These are phyloP conservation scores for Ophiostoma angusticollis DNA, from an alignment of 2,329 filamentous ascomycete genomes.

Conservation along the genomic window DNA sequence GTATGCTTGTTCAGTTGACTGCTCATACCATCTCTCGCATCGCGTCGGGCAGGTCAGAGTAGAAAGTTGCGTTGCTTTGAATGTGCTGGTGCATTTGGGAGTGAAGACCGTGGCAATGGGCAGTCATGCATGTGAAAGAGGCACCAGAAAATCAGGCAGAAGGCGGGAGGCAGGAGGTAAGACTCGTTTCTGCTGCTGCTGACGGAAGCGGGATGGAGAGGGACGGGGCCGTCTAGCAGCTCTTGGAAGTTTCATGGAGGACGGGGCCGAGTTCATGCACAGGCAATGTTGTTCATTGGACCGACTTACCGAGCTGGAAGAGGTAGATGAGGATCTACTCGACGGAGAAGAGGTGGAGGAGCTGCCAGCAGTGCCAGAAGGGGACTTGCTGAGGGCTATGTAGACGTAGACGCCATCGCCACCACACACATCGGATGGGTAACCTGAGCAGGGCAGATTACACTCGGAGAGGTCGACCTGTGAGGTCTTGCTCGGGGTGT, in stretches of 20 bases:
- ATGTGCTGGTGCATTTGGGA: too few species aligned
- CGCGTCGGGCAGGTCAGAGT: too few species aligned
- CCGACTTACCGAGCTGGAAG: conserved; percentile 10
- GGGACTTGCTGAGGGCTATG: conserved; percentile 37
- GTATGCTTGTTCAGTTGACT: conserved; percentile 7
- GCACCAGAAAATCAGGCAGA: too few species aligned
- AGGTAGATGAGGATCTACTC: not conserved
- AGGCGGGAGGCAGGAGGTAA: too few species aligned
- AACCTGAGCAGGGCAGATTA: conserved; percentile 53
- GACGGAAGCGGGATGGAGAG: too few species aligned
- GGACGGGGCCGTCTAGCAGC: too few species aligned
- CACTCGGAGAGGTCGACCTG: conserved; percentile 36
- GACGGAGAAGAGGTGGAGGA: conserved; percentile 1
- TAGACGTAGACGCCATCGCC: conserved; percentile 52
- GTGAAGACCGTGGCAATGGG: too few species aligned
- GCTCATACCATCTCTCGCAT: not conserved
- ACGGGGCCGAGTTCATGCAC: not conserved
- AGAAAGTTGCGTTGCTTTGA: not conserved
- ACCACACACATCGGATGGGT: conserved; percentile 52
- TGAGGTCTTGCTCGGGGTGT: conserved; percentile 37
- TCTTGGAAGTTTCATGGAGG: too few species aligned
- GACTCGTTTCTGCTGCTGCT: too few species aligned
- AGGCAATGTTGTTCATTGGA: not conserved
- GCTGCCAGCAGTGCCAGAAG: conserved; percentile 43
- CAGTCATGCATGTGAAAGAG: too few species aligned